A percentile compares a stretch with the other conserved stretches of the same genome.
phyloP scores from a whole-genome alignment of 805 yeast species.

The Ogataea ganodermae region DNA sequence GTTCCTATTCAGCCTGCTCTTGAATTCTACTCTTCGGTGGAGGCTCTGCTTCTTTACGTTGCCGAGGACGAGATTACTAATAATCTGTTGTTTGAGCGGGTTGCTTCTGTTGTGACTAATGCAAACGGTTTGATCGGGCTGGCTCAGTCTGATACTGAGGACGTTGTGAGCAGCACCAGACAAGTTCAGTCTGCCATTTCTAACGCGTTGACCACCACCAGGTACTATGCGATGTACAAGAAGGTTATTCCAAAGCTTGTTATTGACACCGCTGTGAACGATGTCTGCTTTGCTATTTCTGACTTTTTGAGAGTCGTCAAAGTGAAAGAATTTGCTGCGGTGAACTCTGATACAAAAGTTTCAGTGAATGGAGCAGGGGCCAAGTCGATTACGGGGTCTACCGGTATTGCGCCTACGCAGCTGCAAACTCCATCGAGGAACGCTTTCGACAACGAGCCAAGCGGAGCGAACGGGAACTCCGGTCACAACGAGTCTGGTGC shows the following conservation, averaged over 20 bases:
- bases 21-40: constrained; percentile 50
- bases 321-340: constrained; percentile 26
- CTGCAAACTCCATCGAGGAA: not conserved
- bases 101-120: constrained; percentile 50
- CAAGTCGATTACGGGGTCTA: not conserved
- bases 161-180: constrained; percentile 41
- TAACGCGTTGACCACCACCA: constrained; percentile 72
- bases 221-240: constrained; percentile 68
- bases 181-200: constrained; percentile 66
- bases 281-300: constrained; percentile 65
- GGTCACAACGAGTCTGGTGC: constrained; percentile 10
- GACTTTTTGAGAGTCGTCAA: constrained; percentile 60
- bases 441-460: not conserved
- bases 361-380: not conserved
- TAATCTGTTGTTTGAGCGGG: constrained; percentile 50
- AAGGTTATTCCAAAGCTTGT: constrained; percentile 69
- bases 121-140: constrained; percentile 42
- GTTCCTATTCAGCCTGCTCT: constrained; percentile 39
- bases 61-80: constrained; percentile 31
- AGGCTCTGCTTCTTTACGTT: constrained; percentile 40
- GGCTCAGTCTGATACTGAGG: constrained; percentile 32
- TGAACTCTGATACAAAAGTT: not conserved
- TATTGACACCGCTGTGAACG: constrained; percentile 75
- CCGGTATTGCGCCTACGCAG: not conserved
- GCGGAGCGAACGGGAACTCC: not conserved